Base-by-base conservation (phyloP, 164 flowering plant species). In the Nymphaea thermarum region DNA sequence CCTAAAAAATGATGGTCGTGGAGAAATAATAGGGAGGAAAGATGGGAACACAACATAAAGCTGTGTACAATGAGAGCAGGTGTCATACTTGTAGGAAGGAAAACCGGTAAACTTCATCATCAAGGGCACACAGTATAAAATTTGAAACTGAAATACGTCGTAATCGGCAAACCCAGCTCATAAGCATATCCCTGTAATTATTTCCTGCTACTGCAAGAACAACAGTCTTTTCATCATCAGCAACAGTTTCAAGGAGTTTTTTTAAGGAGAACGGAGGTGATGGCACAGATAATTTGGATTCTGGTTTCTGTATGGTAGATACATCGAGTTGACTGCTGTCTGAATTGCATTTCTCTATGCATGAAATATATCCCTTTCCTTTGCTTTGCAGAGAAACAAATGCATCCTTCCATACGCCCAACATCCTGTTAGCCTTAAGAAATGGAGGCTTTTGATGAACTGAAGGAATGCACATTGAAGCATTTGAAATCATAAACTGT, bases 81-180 rank as follows among this genome's bases (percentile, higher is more conserved):
- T n/a, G 8, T 11, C 55, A 18, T 75, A 91, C 97, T 92, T 91
- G 97, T 76, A 86, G 77, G 64, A 91, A 36, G 18, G 93, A 84
- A 78, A 91, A 91, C 69, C 83, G 76, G 73, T 86, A 90, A 64
- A 81, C 82, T 63, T 94, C 93, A 53, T 74, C 68, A 71, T 91
- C 99, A 71, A 94, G 89, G 67, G 99, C 97, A 76, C 89, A 84
- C 42, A 91, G 82, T 47, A 91, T 43, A 75, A 87, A 90, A 76
- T 94, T 94, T 17, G 80, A 73, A 18, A 94, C 70, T 60, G 16
- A 43, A 62, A 94, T 86, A 47, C 67, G 82, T 41, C 88, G 85
- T 65, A 90, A 75, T 78, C 97, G 86, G 77, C 99, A 94, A 0
- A 79, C 93, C 99, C 99, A 94, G 71, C 97, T 94, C 92, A 94